Percentiles rank a stretch among this genome's conserved stretches.
Evolutionary conservation across 176 grass and related monocot genomes (phyloP).

Genomic region (Tuctoria greenei): DNA sequence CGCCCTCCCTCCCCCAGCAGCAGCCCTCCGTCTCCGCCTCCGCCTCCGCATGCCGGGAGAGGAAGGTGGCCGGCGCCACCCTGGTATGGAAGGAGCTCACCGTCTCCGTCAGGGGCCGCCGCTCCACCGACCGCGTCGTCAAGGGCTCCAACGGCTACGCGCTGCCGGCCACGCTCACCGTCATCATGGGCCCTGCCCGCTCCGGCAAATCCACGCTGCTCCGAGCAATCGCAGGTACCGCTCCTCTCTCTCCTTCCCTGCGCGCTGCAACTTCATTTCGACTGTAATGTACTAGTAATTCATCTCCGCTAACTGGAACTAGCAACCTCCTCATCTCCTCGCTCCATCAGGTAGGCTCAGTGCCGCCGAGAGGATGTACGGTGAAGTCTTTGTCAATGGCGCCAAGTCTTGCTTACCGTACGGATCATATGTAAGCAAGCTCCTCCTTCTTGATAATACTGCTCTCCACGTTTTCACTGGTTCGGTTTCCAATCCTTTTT

Average conservation of each 20-base stretch:
- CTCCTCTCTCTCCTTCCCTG: background rate
- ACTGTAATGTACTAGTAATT: background rate
- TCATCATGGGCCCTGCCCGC: slow-evolving; percentile 86
- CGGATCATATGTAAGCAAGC: slow-evolving; percentile 86
- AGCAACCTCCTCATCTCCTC: background rate
- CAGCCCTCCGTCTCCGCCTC: slow-evolving; percentile 17
- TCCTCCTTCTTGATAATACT: background rate
- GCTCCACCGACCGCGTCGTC: slow-evolving; percentile 60
- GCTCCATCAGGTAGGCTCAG: slow-evolving; percentile 53
- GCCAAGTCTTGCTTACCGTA: slow-evolving; percentile 68
- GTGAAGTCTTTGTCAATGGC: slow-evolving; percentile 83
- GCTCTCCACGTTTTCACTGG: background rate
- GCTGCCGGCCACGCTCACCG: slow-evolving; percentile 80
- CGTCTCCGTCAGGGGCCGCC: slow-evolving; percentile 48
- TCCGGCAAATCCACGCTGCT: slow-evolving; percentile 94
- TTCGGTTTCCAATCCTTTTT: background rate
- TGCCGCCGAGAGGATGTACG: slow-evolving; percentile 60
- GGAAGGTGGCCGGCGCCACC: slow-evolving; percentile 78
- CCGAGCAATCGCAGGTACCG: slow-evolving; percentile 71
- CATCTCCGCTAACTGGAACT: background rate
- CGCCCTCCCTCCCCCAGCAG: slow-evolving; percentile 33
- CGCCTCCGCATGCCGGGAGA: slow-evolving; percentile 31
- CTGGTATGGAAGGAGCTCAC: slow-evolving; percentile 92
- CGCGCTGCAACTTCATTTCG: background rate
- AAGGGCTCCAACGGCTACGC: slow-evolving; percentile 92